Percentiles rank a stretch among this genome's conserved stretches.
Evolutionary conservation across 306 rosid genomes (phyloP).

Genomic region (Pterocarpus macrocarpus): DNA sequence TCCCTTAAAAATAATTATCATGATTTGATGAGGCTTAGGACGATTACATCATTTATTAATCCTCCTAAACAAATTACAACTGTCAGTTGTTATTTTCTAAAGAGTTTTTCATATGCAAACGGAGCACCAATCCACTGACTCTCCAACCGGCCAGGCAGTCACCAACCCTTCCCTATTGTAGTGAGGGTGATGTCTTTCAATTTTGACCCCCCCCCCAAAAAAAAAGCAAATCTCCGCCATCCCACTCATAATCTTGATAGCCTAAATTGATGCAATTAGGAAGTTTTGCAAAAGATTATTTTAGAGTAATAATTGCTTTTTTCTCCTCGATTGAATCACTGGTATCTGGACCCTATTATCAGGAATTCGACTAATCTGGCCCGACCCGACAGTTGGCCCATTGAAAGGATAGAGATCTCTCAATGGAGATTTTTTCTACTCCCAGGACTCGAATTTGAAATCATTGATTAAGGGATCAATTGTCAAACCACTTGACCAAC

Average conservation of each 20-base stretch:
- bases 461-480: no score
- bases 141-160: neutral
- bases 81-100: neutral
- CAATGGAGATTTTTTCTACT: no score
- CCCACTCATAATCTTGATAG: neutral
- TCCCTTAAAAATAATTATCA: neutral
- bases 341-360: no score
- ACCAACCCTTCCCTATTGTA: neutral
- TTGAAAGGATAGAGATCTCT: no score
- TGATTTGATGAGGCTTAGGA: neutral
- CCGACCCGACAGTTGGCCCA: no score
- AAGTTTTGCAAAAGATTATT: no score
- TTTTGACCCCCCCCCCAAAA: neutral
- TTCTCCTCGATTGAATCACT: no score
- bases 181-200: neutral
- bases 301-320: no score
- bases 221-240: neutral
- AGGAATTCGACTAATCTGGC: no score
- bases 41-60: neutral
- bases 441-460: no score
- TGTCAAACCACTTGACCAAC: no score
- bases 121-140: slow-evolving; percentile 1
- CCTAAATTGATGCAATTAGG: neutral
- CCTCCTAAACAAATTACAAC: neutral
- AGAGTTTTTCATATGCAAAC: neutral